Evolutionary conservation across 2,329 filamentous ascomycete species (phyloP), one percentile per base, ranked within the genome.

Genomic region (Penicillium sp.): DNA sequence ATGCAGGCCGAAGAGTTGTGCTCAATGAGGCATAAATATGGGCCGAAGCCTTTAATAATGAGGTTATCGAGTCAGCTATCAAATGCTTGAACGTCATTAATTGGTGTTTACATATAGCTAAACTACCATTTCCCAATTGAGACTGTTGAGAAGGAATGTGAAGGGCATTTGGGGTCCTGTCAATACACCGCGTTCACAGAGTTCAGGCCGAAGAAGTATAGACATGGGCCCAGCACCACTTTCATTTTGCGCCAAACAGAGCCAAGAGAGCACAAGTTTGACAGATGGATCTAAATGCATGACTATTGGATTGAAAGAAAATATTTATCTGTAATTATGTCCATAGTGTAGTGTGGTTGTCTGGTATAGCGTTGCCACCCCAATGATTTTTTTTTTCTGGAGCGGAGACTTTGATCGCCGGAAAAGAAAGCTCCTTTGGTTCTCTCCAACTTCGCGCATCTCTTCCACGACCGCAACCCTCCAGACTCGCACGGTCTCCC

Each of bases 341-440:
- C 14, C 19, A 13, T 5, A 26, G 52, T 14, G 44, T 37, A 26
- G 49, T 29, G 27, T 39, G 19, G 44, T 51, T 42, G 46, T 56
- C 46, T 39, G 37, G 49, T 66, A 64, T 63, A 64, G 55, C 60
- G 54, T 66, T 65, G 65, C 65, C 65, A 64, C 65, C 61, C 57
- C 62, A 60, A 35, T 46, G 31, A 65, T 65, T 68, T 68, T 68
- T 66, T 67, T 67, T 61, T 63, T 59, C 61, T 56, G 57, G 59
- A 65, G 63, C 64, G 64, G 64, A 67, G 64, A 63, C 59, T 65
- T 63, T 58, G 58, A 65, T 65, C 63, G 64, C 64, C 64, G 65
- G 65, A 66, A 67, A 65, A 58, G 65, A 66, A 67, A 66, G 65
- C 65, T 66, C 62, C 64, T 65, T 65, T 62, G 58, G 63, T 62